These are phyloP conservation scores for Suillus ampliporus DNA, from an alignment of 768 basidiomycete species.

Conservation along the genomic window DNA sequence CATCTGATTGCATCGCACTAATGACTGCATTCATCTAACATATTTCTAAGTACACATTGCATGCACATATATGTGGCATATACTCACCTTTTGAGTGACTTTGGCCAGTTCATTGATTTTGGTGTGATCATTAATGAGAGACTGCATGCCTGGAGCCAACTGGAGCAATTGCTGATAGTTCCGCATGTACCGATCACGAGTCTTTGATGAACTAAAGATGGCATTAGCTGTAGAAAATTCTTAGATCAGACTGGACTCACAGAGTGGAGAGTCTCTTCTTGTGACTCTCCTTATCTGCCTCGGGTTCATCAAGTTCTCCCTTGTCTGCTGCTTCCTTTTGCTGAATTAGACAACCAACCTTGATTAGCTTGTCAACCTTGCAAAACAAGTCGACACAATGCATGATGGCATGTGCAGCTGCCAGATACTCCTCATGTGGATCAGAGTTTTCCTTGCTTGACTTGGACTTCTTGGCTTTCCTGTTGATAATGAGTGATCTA, in stretches of 20 bases:
- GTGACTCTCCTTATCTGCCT: neutral
- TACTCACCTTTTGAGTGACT: slow-evolving; percentile 5
- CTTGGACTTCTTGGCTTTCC: neutral
- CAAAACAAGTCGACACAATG: neutral
- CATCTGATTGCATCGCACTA: neutral
- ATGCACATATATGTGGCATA: slow-evolving; percentile 6
- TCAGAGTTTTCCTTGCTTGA: neutral
- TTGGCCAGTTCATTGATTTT: too few species aligned
- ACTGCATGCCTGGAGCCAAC: too few species aligned
- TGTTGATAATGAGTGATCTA: neutral
- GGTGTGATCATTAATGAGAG: too few species aligned
- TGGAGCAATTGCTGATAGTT: too few species aligned
- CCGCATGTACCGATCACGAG: too few species aligned
- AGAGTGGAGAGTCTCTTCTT: neutral
- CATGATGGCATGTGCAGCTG: neutral
- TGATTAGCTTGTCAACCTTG: slow-evolving; percentile 9
- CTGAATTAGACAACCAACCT: neutral
- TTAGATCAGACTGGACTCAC: too few species aligned
- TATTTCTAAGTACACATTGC: neutral
- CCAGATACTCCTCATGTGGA: neutral
- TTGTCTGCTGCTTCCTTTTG: neutral
- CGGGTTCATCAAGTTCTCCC: neutral
- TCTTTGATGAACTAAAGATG: too few species aligned
- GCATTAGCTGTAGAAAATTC: too few species aligned
- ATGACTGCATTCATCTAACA: slow-evolving; percentile 10